Evolutionary conservation across 257 asterid genomes (phyloP), one percentile per base, ranked within the genome.

Genomic region (Oldenlandia corymbosa): DNA sequence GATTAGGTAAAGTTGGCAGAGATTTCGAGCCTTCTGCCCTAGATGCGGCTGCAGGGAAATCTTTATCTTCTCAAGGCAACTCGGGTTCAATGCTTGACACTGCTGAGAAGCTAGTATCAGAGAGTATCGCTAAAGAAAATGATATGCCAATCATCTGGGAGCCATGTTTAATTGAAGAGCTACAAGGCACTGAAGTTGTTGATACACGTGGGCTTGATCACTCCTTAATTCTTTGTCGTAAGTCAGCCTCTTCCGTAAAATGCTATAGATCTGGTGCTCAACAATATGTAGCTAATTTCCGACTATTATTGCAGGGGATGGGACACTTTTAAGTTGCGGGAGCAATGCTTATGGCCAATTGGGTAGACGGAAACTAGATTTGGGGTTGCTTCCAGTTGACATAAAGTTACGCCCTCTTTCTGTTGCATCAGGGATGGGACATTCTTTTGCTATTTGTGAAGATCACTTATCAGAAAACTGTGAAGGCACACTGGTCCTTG

Each of bases 201-300:
- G 97, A 93, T 65, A 50, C 96, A 42, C 87, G 95, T 56, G 99
- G 99, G 61, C 97, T 84, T 51, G 97, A 93, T 68, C 97, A 90
- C 73, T 87, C 99, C 57, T 69, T 93, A 47, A 78, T 90, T 65
- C 69, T 93, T 56, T 78, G 88, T 67, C 42, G 99, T 90, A 74
- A 81, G 97, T 74, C 24, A 24, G 62, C 46, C 17, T 59, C 41
- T 50, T 72, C 58, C 30, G 36, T 62, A 30, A 10, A 2, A 30
- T 36, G 28, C 42, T 53, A 50, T 39, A 26, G 32, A 17, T 60
- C 21, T 66, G 62, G 46, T 67, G 47, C n/a, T 39, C 42, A 20
- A 37, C 59, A 52, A 49, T 53, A 32, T 55, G 58, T 53, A 45
- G 55, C 14, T 68, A 34, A 61, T 69, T 30, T 37, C 46, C 47